These are phyloP conservation scores for Amoeboaphelidium occidentale DNA, from an alignment of 371 early-diverging fungal genomes.

Conservation along the genomic window DNA sequence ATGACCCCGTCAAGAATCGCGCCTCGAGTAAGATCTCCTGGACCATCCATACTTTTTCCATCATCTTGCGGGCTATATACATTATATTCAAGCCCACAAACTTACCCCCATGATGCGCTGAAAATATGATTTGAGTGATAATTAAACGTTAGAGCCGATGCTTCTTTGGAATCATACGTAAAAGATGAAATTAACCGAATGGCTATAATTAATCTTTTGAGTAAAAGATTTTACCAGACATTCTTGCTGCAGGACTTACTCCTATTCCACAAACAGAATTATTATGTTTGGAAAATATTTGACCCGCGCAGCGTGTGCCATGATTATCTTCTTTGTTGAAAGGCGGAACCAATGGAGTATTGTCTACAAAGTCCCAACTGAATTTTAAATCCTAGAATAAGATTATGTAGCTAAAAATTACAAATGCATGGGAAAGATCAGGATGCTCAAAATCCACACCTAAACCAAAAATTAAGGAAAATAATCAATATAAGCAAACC, in stretches of 20 bases:
- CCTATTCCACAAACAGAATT: conserved; percentile 2
- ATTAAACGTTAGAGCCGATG: neutral
- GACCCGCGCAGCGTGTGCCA: conserved; percentile 2
- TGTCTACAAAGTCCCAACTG: neutral
- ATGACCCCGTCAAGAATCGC: neutral
- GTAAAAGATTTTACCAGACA: neutral
- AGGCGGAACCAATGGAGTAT: neutral
- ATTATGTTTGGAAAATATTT: conserved; percentile 1
- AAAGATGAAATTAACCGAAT: too few species aligned
- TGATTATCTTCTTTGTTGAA: neutral
- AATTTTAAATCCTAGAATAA: too few species aligned
- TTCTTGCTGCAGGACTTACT: neutral
- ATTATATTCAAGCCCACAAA: conserved; percentile 5
- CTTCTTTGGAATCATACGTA: neutral
- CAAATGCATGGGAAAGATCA: neutral
- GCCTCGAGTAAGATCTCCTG: neutral
- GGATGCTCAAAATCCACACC: neutral
- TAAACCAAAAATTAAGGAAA: too few species aligned
- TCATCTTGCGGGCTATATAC: conserved; percentile 5
- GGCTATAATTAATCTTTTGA: neutral
- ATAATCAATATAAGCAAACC: too few species aligned
- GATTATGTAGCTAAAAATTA: neutral
- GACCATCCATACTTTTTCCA: conserved; percentile 1
- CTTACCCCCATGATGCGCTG: neutral
- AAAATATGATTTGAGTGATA: neutral